These are phyloP conservation scores for Mimosa bimucronata DNA, from an alignment of 306 rosid genomes.

Conservation along the genomic window DNA sequence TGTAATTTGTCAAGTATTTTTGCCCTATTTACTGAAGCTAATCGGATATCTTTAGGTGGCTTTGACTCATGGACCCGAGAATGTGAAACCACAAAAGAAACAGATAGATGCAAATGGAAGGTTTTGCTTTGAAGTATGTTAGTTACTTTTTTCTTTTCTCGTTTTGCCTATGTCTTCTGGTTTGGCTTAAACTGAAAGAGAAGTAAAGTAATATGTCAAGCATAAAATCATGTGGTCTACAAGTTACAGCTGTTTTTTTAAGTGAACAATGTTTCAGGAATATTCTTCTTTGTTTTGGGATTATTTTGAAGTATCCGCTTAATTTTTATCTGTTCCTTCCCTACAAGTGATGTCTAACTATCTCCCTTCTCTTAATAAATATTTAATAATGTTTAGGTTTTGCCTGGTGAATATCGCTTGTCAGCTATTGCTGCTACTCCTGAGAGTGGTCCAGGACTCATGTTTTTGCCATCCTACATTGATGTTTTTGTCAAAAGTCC, in stretches of 20 bases:
- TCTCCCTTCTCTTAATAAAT: not conserved
- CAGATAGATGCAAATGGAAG: constrained; percentile 80
- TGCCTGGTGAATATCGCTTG: constrained; percentile 90
- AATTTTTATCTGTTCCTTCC: constrained; percentile 23
- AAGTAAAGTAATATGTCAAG: constrained; percentile 27
- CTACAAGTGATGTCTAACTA: constrained; percentile 13
- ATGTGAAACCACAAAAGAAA: constrained; percentile 86
- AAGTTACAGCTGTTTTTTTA: constrained; percentile 10
- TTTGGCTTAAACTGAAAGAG: constrained; percentile 36
- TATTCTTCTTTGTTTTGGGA: constrained; percentile 7
- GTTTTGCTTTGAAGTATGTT: constrained; percentile 93
- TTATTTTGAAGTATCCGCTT: constrained; percentile 20
- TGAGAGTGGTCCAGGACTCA: constrained; percentile 82
- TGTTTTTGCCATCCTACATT: constrained; percentile 78
- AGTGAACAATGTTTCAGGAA: constrained; percentile 20
- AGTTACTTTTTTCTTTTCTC: not conserved
- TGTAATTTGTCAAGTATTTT: constrained; percentile 30
- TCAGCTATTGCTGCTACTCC: constrained; percentile 81
- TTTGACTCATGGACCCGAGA: constrained; percentile 98
- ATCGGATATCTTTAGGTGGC: constrained; percentile 67
- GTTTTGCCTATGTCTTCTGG: constrained; percentile 21
- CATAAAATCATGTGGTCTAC: constrained; percentile 4
- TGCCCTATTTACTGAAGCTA: constrained; percentile 32
- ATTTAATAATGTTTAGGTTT: constrained; percentile 58
- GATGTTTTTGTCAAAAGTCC: constrained; percentile 84